phyloP scores from a whole-genome alignment of 192 early-diverging fungal genomes.

The Coemansia sp. region DNA sequence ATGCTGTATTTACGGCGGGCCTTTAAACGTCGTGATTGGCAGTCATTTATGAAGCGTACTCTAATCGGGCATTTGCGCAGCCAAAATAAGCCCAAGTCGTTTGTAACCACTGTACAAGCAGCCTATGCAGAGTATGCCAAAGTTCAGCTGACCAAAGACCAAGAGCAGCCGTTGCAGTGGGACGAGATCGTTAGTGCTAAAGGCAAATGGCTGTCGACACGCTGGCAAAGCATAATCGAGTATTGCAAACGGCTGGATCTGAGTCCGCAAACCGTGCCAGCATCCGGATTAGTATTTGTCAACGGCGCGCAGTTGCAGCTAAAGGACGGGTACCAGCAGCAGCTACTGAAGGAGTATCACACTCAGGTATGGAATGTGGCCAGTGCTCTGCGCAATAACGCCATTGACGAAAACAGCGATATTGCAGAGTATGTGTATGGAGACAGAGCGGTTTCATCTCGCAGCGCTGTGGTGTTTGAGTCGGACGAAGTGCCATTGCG shows the following conservation, averaged over 20 bases:
- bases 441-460: conserved; percentile 55
- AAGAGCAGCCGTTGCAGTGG: conserved; percentile 28
- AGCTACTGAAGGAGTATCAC: conserved; percentile 54
- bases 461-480: conserved; percentile 58
- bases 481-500: conserved; percentile 45
- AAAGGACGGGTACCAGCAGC: conserved; percentile 60
- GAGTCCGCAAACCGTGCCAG: conserved; percentile 23
- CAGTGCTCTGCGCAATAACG: conserved; percentile 50
- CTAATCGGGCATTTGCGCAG: conserved; percentile 16
- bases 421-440: conserved; percentile 74
- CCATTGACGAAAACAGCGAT: conserved; percentile 55
- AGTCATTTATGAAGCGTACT: conserved; percentile 24
- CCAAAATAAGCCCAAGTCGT: not conserved
- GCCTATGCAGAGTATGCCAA: conserved; percentile 26
- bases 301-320: conserved; percentile 76
- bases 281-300: conserved; percentile 61
- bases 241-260: conserved; percentile 47
- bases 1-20: conserved; percentile 39
- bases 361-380: conserved; percentile 55
- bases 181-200: conserved; percentile 17
- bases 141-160: conserved; percentile 29
- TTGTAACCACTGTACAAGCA: conserved; percentile 16
- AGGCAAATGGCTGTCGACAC: conserved; percentile 18
- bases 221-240: conserved; percentile 30
- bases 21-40: conserved; percentile 35